Evolutionary conservation across 2,329 filamentous ascomycete genomes (phyloP), one percentile per base, ranked within the genome.

Genomic region (Microdochium bolleyi): DNA sequence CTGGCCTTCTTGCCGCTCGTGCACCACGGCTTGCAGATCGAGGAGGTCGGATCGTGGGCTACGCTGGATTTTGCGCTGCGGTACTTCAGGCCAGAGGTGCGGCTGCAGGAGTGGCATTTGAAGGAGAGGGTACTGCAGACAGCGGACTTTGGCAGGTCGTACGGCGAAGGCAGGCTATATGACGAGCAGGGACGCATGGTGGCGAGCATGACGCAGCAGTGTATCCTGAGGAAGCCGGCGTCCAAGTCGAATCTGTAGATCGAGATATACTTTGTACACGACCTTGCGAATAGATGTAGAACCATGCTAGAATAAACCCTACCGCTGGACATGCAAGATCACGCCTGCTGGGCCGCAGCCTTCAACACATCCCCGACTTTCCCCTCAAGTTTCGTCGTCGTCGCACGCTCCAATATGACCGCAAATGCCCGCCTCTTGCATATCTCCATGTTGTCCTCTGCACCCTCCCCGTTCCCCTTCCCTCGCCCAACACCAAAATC

Each of bases 11-110:
- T 72, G 1, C 73, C 75, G 0, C 56, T 79, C 50, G 64, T 62
- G 1, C 74, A 75, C 51, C 67, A 62, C 50, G 66, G 73, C 10
- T 58, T 68, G 62, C 73, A 67, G 57, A 64, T 78, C 37, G 68
- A 73, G 1, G 74, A 79, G 37, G 66, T 65, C 0, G 67, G 57
- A 7, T 73, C 75, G 2, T 75, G 70, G 51, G 72, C 70, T 2
- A 73, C 68, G 10, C 58, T 79, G n/a, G 76, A 80, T 56, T 79
- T 79, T 60, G 70, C 77, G 3, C 53, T 80, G 53, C 64, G 76
- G 0, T 56, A 76, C 7, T 73, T 76, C 54, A 61, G 60, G 1
- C 67, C 64, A 0, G 64, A 68, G 0, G 52, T 74, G 1, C 64
- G 75, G 51, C 9, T 77, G 44, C 57, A 59, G 7, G 49, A 65